phyloP scores from a whole-genome alignment of 2,329 filamentous ascomycete species.

The Graphilbum ipis-grandicollis region DNA sequence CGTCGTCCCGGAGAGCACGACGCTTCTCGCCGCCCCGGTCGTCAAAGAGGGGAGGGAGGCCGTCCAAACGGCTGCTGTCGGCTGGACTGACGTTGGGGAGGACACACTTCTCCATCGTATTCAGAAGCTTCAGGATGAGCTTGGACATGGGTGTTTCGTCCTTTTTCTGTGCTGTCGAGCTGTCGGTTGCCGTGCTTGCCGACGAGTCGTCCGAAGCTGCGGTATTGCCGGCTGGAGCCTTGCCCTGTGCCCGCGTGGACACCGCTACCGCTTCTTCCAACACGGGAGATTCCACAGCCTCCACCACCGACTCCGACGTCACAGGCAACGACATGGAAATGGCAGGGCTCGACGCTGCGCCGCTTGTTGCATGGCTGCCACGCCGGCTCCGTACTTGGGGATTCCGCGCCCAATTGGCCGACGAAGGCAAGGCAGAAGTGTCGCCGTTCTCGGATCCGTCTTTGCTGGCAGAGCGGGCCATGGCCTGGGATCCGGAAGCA shows the following conservation, averaged over 20 bases:
- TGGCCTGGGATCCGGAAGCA: conserved; percentile 31
- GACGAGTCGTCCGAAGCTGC: too few species aligned
- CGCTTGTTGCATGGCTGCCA: conserved; percentile 67
- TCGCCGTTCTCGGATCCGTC: conserved; percentile 61
- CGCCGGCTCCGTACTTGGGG: conserved; percentile 48
- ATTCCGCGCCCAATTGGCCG: conserved; percentile 79
- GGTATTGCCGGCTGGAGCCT: not conserved
- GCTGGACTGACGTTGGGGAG: conserved; percentile 14
- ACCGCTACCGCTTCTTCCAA: conserved; percentile 16
- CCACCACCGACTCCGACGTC: conserved; percentile 30
- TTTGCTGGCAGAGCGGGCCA: conserved; percentile 62
- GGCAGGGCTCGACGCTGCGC: conserved; percentile 67
- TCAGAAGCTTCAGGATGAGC: conserved; percentile 19
- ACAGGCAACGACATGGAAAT: conserved; percentile 41
- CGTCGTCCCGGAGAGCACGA: conserved; percentile 58
- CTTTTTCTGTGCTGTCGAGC: not conserved
- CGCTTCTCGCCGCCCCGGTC: conserved; percentile 66
- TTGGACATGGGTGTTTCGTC: conserved; percentile 7
- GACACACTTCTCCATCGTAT: conserved; percentile 18
- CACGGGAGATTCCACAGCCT: conserved; percentile 20
- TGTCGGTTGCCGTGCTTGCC: not conserved
- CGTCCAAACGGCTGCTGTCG: conserved; percentile 11
- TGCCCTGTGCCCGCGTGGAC: conserved; percentile 3
- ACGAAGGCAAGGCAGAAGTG: conserved; percentile 77
- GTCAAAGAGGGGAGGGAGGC: conserved; percentile 67